Conservation (phyloP, 2,329 filamentous ascomycete genomes). For the Monosporascus sp. region DNA sequence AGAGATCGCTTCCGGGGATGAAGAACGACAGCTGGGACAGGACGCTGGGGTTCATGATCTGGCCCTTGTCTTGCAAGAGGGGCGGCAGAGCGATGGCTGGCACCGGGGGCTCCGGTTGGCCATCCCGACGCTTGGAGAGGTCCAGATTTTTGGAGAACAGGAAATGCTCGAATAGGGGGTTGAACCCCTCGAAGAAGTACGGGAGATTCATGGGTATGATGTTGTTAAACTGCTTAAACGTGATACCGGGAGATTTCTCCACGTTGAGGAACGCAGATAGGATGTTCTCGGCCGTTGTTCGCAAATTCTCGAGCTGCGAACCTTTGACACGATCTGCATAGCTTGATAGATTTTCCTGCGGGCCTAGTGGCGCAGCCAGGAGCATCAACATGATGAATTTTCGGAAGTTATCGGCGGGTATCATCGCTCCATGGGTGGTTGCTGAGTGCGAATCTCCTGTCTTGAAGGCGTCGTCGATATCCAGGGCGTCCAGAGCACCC, state of each 20-base stretch:
- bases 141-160: slow-evolving; percentile 69
- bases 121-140: slow-evolving; percentile 48
- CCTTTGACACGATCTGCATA: slow-evolving; percentile 53
- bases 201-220: slow-evolving; percentile 57
- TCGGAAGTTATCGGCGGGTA: slow-evolving; percentile 68
- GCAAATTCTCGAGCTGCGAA: slow-evolving; percentile 51
- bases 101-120: slow-evolving; percentile 10
- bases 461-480: slow-evolving; percentile 56
- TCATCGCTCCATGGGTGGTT: slow-evolving; percentile 57
- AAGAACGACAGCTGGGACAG: slow-evolving; percentile 71
- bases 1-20: slow-evolving; percentile 58
- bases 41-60: slow-evolving; percentile 59
- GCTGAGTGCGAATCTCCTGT: slow-evolving; percentile 38
- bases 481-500: slow-evolving; percentile 62
- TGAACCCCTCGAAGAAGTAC: slow-evolving; percentile 62
- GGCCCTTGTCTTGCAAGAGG: slow-evolving; percentile 44
- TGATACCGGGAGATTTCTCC: slow-evolving; percentile 58
- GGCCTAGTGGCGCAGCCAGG: slow-evolving; percentile 57
- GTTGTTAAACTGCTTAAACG: slow-evolving; percentile 54
- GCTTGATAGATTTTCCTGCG: slow-evolving; percentile 59
- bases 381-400: slow-evolving; percentile 66
- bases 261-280: slow-evolving; percentile 61
- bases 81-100: slow-evolving; percentile 27
- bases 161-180: slow-evolving; percentile 67
- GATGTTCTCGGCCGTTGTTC: slow-evolving; percentile 57